Base-by-base conservation (phyloP, 495 filamentous ascomycete genomes). In the Penicillium cinerascens region DNA sequence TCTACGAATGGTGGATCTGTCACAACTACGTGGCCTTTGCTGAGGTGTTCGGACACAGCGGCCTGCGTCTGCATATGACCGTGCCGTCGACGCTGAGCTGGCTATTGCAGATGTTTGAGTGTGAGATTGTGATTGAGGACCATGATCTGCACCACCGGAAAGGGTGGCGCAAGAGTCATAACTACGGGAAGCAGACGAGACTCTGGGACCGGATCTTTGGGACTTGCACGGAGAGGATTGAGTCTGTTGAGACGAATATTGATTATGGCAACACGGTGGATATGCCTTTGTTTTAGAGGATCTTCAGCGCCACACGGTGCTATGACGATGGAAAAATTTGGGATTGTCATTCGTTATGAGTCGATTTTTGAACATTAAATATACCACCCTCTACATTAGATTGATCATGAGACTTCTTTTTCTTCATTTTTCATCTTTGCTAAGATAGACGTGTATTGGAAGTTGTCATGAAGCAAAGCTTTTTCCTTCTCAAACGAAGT, bases 1-100 rank as follows among this genome's bases (percentile, higher is more conserved):
- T 73, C 48, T 75, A 75, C 42, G 72, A 75, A 41, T 75, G 72
- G 72, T 75, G 70, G 70, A 51, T 75, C 16, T 75, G 72, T 37
- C 72, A 75, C 20, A 48, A 67, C 46, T 75, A 75, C 20, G 61
- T 75, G 20, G 70, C 65, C 0, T 73, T 73, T 42, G 64, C 70
- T 0, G 72, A 75, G 51, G 69, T 75, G 0, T 61, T 72, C 20
- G 72, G 72, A 0, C 72, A 75, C 26, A 69, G 65, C 42, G 72
- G 72, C 1, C 44, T 75, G 25, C 56, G 72, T 9, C 43, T 75
- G 22, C 68, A 73, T 43, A 23, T 62, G n/a, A 69, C 65, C 2
- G 68, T 64, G 11, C 63, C 65, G 9, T 66, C 65, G 4, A 70
- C 72, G 11, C 15, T 71, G 54, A 65, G 58, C 16, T 75, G 72